Evolutionary conservation across 345 rosid species (phyloP).

Genomic region (Luvunga scandens): DNA sequence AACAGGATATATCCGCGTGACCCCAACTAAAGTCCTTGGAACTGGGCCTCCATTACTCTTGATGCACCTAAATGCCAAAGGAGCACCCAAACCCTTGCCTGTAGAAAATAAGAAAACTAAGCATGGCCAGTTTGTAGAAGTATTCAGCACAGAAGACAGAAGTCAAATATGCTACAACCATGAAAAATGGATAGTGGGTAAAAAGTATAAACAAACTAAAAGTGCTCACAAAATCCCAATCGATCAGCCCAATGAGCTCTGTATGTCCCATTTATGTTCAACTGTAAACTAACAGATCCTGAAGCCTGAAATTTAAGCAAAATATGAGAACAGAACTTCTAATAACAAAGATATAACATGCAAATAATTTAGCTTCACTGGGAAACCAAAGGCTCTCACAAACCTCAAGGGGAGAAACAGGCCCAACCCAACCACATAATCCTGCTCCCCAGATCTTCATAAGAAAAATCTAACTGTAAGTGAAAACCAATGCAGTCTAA

Average conservation of each 20-base stretch:
- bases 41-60: slow-evolving; percentile 83
- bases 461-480: slow-evolving; percentile 31
- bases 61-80: slow-evolving; percentile 89
- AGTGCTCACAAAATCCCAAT: slow-evolving; percentile 82
- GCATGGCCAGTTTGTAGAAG: no score
- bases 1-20: slow-evolving; percentile 82
- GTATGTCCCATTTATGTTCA: slow-evolving; percentile 88
- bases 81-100: slow-evolving; percentile 69
- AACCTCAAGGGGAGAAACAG: slow-evolving; percentile 93
- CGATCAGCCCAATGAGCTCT: slow-evolving; percentile 96
- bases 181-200: slow-evolving; percentile 10
- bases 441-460: slow-evolving; percentile 84
- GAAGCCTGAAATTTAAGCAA: slow-evolving; percentile 58
- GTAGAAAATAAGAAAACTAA: slow-evolving; percentile 21
- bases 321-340: slow-evolving; percentile 7
- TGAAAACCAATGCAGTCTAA: slow-evolving; percentile 5
- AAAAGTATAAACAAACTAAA: slow-evolving; percentile 17
- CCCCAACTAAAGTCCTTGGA: slow-evolving; percentile 77
- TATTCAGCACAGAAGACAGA: no score
- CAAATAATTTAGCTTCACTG: slow-evolving; percentile 13
- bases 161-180: no score
- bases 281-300: slow-evolving; percentile 45
- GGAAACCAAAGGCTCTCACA: slow-evolving; percentile 22
- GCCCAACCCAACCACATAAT: slow-evolving; percentile 78
- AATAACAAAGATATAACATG: slow-evolving; percentile 16